Evolutionary conservation across 176 grass and related monocot species (phyloP).

Genomic region (Musa troglodytarum): DNA sequence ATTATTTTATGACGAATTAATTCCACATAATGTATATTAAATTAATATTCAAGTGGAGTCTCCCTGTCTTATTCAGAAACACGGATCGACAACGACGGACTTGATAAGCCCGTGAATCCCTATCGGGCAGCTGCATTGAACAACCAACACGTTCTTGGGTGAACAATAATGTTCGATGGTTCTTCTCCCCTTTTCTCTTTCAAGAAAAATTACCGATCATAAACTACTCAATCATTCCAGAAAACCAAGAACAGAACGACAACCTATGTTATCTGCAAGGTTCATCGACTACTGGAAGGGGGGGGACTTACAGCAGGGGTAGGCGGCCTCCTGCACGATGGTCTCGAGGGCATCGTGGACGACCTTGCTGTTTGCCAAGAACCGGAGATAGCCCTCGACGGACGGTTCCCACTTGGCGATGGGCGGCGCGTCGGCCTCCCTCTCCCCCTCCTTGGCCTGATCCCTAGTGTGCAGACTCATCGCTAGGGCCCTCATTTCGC

Average conservation of each 20-base stretch:
- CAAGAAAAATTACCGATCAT: no score
- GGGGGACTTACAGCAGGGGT: conserved; percentile 64
- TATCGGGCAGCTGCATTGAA: no score
- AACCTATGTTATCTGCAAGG: not conserved
- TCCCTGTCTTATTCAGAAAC: not conserved
- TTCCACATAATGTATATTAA: no score
- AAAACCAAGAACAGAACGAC: no score
- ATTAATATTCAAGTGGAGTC: no score
- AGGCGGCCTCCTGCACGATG: conserved; percentile 55
- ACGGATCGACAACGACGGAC: no score
- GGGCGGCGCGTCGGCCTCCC: conserved; percentile 60
- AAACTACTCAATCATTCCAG: no score
- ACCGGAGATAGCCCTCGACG: conserved; percentile 58
- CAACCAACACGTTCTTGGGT: no score
- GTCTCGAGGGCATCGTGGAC: conserved; percentile 70
- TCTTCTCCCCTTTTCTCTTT: no score
- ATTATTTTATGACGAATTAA: no score
- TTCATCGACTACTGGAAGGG: not conserved
- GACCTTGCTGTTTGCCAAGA: conserved; percentile 88
- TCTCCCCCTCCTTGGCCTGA: conserved; percentile 75
- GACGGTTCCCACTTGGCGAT: conserved; percentile 71
- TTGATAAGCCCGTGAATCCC: no score
- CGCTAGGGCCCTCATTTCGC: conserved; percentile 82
- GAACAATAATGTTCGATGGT: no score
- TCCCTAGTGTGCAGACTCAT: conserved; percentile 90